These are phyloP conservation scores for Termitomyces sp. DNA, from an alignment of 768 basidiomycete species.

Conservation along the genomic window DNA sequence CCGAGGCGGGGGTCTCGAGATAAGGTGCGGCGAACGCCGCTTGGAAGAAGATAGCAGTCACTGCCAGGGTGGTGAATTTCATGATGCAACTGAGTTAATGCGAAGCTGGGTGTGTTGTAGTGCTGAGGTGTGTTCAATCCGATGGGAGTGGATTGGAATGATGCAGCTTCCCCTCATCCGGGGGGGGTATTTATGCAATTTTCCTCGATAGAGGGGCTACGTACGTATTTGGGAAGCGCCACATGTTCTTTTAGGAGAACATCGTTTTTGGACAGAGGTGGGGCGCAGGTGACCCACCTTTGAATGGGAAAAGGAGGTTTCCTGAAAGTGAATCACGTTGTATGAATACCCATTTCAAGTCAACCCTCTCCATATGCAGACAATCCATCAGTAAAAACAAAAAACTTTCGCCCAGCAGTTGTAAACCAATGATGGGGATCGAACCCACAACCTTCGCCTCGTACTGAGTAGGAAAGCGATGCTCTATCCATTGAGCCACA, in stretches of 20 bases:
- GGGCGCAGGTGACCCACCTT: not conserved
- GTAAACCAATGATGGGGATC: not conserved
- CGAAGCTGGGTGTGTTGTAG: too few species aligned
- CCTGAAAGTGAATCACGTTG: not conserved
- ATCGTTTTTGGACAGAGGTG: not conserved
- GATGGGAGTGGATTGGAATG: too few species aligned
- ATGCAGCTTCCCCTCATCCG: not conserved
- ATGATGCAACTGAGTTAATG: not conserved
- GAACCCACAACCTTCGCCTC: conserved; percentile 1
- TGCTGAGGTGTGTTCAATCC: not conserved
- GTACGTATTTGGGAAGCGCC: not conserved
- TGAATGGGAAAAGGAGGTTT: not conserved
- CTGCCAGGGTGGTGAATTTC: not conserved
- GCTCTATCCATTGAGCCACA: conserved; percentile 4
- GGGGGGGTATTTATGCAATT: not conserved
- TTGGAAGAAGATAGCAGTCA: not conserved
- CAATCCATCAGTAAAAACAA: too few species aligned
- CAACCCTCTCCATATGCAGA: too few species aligned
- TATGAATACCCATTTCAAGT: too few species aligned
- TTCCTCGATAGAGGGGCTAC: not conserved
- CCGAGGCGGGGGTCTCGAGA: not conserved
- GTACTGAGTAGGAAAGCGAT: not conserved
- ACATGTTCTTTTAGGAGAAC: not conserved
- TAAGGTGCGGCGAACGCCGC: not conserved
- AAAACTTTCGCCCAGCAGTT: too few species aligned